phyloP scores from a whole-genome alignment of 2,329 filamentous ascomycete species.

The Colletotrichum sp. region DNA sequence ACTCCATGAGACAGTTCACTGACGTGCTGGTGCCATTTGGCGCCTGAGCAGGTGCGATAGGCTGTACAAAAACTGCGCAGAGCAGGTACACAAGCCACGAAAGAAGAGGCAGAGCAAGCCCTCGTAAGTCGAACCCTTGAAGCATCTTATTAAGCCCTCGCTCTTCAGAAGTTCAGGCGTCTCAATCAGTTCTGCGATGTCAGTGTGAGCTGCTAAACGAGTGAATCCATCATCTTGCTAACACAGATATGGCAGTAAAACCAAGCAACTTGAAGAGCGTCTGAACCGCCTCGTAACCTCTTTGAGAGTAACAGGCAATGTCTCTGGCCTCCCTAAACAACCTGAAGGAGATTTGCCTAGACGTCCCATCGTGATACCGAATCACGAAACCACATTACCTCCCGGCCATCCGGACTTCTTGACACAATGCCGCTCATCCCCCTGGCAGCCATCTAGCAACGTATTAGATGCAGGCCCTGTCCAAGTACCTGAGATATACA shows the following conservation, averaged over 20 bases:
- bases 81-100: conserved; percentile 52
- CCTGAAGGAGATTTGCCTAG: neutral
- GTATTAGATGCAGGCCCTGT: conserved; percentile 27
- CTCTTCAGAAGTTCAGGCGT: no score
- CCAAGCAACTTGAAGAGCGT: conserved; percentile 54
- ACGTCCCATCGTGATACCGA: neutral
- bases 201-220: no score
- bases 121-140: conserved; percentile 42
- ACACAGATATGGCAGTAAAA: conserved; percentile 38
- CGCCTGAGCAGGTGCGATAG: conserved; percentile 47
- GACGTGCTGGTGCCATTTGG: neutral
- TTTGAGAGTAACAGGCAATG: conserved; percentile 47
- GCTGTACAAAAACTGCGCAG: conserved; percentile 51
- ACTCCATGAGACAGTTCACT: neutral
- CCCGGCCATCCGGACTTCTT: neutral
- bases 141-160: no score
- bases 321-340: conserved; percentile 19
- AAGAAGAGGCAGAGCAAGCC: conserved; percentile 57
- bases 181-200: no score
- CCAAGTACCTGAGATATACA: conserved; percentile 47
- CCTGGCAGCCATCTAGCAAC: conserved; percentile 7
- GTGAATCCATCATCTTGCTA: rapidly evolving
- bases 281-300: conserved; percentile 55
- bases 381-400: neutral
- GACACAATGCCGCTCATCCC: neutral